phyloP scores from a whole-genome alignment of 1,284 basidiomycete species.

The Pyrrhoderma noxium region DNA sequence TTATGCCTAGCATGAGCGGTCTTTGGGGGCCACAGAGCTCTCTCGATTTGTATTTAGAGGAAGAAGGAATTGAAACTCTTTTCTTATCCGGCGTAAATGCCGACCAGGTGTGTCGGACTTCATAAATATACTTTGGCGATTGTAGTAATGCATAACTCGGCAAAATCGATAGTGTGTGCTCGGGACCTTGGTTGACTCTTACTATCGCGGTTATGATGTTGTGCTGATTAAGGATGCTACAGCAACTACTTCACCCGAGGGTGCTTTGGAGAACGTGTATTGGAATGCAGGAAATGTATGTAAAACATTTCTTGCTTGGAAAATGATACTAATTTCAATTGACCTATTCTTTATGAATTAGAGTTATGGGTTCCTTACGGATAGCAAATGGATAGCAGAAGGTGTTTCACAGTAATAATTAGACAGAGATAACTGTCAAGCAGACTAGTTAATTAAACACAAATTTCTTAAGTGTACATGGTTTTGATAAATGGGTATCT shows the following conservation, averaged over 20 bases:
- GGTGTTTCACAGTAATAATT: slow-evolving; percentile 5
- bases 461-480: no score
- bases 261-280: slow-evolving; percentile 52
- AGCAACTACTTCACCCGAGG: slow-evolving; percentile 54
- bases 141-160: no score
- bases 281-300: slow-evolving; percentile 50
- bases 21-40: slow-evolving; percentile 56
- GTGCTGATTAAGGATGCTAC: slow-evolving; percentile 49
- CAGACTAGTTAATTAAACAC: no score
- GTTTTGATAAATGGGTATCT: no score
- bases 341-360: slow-evolving; percentile 22
- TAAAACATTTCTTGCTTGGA: slow-evolving; percentile 8
- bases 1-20: slow-evolving; percentile 48
- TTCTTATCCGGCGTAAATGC: slow-evolving; percentile 62
- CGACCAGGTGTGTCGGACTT: slow-evolving; percentile 50
- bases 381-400: slow-evolving; percentile 33
- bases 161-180: slow-evolving; percentile 46
- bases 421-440: no score
- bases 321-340: not conserved
- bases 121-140: no score
- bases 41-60: slow-evolving; percentile 53
- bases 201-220: slow-evolving; percentile 57
- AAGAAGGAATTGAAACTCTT: slow-evolving; percentile 55
- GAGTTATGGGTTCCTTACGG: slow-evolving; percentile 57
- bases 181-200: slow-evolving; percentile 56